phyloP scores from a whole-genome alignment of 441 rosid species.

The Brassica balearica region DNA sequence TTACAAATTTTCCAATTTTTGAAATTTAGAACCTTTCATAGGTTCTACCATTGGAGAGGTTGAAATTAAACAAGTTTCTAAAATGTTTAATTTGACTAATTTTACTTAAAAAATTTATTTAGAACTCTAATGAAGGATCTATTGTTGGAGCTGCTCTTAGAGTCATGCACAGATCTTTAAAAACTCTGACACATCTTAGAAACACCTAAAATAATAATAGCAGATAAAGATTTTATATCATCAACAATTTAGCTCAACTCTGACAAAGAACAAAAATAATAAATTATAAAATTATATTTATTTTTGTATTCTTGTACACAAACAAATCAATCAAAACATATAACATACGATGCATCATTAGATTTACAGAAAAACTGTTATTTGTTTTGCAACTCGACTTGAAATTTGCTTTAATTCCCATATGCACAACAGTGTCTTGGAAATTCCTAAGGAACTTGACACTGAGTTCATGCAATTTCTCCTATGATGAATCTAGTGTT shows the following conservation, averaged over 20 bases:
- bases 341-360: no score
- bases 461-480: background rate
- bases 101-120: background rate
- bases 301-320: no score
- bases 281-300: no score
- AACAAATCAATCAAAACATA: no score
- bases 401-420: background rate
- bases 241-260: no score
- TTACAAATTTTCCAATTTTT: background rate
- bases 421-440: background rate
- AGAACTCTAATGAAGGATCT: background rate
- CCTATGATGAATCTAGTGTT: background rate
- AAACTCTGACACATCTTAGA: no score
- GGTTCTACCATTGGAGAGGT: background rate
- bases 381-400: background rate
- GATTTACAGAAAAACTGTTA: no score
- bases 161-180: no score
- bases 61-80: background rate
- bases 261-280: no score
- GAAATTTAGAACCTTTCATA: background rate
- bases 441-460: background rate
- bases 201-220: no score
- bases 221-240: no score
- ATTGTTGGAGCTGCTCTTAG: no score
- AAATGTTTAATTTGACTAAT: background rate